A percentile compares a stretch with the other conserved stretches of the same genome.
These are phyloP conservation scores for Heimioporus sp. DNA, from an alignment of 768 basidiomycete genomes.

Conservation along the genomic window DNA sequence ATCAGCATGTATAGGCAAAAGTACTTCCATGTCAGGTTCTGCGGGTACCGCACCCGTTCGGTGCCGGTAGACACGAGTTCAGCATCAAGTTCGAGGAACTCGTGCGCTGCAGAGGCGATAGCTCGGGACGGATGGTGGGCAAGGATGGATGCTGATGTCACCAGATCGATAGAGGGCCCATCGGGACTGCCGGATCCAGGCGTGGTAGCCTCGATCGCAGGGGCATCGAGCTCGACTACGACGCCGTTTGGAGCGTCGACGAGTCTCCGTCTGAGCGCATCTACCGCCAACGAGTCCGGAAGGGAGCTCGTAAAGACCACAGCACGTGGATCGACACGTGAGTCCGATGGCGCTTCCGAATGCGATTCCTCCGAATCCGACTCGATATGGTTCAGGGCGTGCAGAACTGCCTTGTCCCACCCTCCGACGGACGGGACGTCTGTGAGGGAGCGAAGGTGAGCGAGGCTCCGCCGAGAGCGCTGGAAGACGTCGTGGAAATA, in stretches of 20 bases:
- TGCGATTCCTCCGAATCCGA: conserved; percentile 19
- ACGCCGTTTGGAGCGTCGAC: conserved; percentile 28
- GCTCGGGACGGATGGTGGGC: conserved; percentile 61
- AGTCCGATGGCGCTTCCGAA: conserved; percentile 6
- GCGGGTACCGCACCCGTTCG: conserved; percentile 70
- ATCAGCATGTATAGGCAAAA: conserved; percentile 85
- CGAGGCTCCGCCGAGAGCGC: conserved; percentile 44
- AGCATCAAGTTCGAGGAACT: conserved; percentile 70
- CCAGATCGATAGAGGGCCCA: conserved; percentile 6
- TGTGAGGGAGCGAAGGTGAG: conserved; percentile 46
- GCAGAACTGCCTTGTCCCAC: conserved; percentile 57
- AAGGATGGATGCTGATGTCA: conserved; percentile 41
- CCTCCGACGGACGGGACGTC: conserved; percentile 51
- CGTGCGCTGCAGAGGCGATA: conserved; percentile 68
- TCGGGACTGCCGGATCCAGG: conserved; percentile 1
- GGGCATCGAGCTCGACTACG: conserved; percentile 4
- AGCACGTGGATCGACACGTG: conserved; percentile 12
- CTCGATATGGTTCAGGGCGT: conserved; percentile 44
- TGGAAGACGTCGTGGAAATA: conserved; percentile 59
- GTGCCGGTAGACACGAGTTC: conserved; percentile 78
- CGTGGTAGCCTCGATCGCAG: not conserved
- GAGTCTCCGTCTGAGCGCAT: conserved; percentile 58
- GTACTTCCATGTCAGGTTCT: conserved; percentile 78
- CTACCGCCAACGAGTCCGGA: conserved; percentile 51
- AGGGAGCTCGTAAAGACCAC: conserved; percentile 38